These are phyloP conservation scores for Xylaria telfairii DNA, from an alignment of 495 filamentous ascomycete species.

Conservation along the genomic window DNA sequence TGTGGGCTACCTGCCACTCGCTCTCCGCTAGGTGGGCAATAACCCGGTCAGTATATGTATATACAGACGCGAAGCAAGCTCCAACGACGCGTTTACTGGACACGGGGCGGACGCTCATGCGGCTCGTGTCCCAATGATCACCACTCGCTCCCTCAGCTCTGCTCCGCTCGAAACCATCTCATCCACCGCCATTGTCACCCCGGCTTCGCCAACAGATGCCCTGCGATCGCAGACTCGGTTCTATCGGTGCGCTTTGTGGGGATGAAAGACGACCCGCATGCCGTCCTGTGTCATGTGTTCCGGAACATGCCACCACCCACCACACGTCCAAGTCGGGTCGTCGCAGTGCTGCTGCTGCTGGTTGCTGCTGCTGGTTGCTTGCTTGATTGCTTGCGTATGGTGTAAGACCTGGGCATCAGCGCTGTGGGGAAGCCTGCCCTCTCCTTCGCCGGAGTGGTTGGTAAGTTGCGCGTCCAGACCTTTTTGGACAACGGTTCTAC, in stretches of 20 bases:
- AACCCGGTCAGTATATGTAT: not conserved
- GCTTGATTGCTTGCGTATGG: not conserved
- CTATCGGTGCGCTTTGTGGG: not conserved
- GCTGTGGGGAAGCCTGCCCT: conserved; percentile 11
- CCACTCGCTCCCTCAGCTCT: not conserved
- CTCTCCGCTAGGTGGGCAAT: not conserved
- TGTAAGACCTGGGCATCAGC: conserved; percentile 10
- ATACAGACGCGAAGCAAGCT: conserved; percentile 14
- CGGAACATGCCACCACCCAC: conserved; percentile 11
- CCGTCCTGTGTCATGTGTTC: conserved; percentile 23
- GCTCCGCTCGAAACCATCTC: not conserved
- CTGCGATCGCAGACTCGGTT: not conserved
- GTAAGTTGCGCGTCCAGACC: conserved; percentile 16
- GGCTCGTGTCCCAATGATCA: conserved; percentile 9
- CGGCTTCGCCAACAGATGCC: conserved; percentile 9
- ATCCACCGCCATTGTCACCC: conserved; percentile 6
- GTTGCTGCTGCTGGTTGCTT: not conserved
- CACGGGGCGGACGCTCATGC: not conserved
- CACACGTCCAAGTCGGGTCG: conserved; percentile 1
- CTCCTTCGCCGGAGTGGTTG: not conserved
- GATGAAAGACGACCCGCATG: not conserved
- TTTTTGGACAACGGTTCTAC: conserved; percentile 2
- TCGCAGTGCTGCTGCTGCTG: not conserved
- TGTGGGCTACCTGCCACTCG: not conserved
- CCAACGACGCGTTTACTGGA: not conserved